These are phyloP conservation scores for Corymbia citriodora DNA, from an alignment of 441 rosid genomes.

Conservation along the genomic window DNA sequence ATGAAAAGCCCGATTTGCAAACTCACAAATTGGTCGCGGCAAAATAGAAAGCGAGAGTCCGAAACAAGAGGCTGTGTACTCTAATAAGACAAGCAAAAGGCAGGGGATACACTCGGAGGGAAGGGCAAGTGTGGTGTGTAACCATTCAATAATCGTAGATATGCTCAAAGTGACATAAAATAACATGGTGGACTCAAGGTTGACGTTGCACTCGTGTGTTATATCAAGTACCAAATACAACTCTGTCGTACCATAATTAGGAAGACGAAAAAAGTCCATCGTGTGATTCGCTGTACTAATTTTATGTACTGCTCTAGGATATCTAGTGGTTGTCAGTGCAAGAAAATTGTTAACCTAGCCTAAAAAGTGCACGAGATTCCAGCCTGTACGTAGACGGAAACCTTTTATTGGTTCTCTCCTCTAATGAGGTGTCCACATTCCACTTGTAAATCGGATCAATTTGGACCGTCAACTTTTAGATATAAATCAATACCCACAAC, in stretches of 20 bases:
- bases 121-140: not conserved
- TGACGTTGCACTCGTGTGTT: not conserved
- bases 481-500: not conserved
- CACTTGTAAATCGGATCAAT: not conserved
- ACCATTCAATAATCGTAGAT: not conserved
- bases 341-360: not conserved
- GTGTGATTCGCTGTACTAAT: not conserved
- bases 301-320: not conserved
- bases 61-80: not conserved
- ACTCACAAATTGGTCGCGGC: not conserved
- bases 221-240: not conserved
- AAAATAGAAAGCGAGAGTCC: not conserved
- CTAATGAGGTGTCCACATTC: not conserved
- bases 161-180: not conserved
- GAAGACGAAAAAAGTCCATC: not conserved
- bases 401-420: not conserved
- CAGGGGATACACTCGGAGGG: not conserved
- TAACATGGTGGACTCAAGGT: rapidly evolving
- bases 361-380: not conserved
- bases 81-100: not conserved
- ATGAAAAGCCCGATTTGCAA: not conserved
- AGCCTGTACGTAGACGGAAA: not conserved
- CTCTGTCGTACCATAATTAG: not conserved
- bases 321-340: not conserved
- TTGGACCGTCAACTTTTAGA: not conserved